Evolutionary conservation across 768 basidiomycete species (phyloP).

Genomic region (Termitomyces titanicus): DNA sequence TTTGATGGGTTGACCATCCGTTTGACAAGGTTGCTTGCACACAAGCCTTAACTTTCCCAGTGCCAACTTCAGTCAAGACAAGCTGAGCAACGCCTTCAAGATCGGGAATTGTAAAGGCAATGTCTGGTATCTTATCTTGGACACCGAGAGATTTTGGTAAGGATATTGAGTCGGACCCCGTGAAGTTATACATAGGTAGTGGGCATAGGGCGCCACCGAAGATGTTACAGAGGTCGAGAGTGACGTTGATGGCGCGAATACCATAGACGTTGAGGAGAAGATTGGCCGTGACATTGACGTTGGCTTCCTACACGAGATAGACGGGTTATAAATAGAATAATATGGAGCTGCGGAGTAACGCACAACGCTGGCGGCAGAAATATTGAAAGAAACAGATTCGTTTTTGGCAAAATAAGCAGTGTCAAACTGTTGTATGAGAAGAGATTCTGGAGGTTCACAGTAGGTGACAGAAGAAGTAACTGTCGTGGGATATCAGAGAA

Average conservation of each 20-base stretch:
- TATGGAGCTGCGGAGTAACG: constrained; percentile 27
- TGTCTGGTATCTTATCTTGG: constrained; percentile 57
- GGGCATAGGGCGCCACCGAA: constrained; percentile 81
- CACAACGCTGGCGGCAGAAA: constrained; percentile 84
- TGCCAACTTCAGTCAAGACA: constrained; percentile 62
- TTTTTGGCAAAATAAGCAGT: constrained; percentile 67
- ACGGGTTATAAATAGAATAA: constrained; percentile 12
- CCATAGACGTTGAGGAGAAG: constrained; percentile 88
- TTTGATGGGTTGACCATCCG: constrained; percentile 78
- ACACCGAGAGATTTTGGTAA: constrained; percentile 61
- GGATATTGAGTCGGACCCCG: constrained; percentile 69
- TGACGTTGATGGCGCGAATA: constrained; percentile 74
- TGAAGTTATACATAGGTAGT: constrained; percentile 80
- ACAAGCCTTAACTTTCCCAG: constrained; percentile 79
- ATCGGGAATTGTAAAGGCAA: constrained; percentile 87
- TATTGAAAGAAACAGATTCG: constrained; percentile 76
- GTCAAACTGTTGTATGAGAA: constrained; percentile 79
- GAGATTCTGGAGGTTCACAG: constrained; percentile 73
- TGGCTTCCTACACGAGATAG: constrained; percentile 46
- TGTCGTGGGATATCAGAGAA: constrained; percentile 25
- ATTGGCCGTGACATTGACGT: constrained; percentile 80
- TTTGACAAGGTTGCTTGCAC: constrained; percentile 91
- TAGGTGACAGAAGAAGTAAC: constrained; percentile 89
- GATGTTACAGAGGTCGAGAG: constrained; percentile 81
- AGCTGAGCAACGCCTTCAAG: constrained; percentile 87